Evolutionary conservation across 129 eudicot genomes (phyloP).

Genomic region (Saussurea involucrata): DNA sequence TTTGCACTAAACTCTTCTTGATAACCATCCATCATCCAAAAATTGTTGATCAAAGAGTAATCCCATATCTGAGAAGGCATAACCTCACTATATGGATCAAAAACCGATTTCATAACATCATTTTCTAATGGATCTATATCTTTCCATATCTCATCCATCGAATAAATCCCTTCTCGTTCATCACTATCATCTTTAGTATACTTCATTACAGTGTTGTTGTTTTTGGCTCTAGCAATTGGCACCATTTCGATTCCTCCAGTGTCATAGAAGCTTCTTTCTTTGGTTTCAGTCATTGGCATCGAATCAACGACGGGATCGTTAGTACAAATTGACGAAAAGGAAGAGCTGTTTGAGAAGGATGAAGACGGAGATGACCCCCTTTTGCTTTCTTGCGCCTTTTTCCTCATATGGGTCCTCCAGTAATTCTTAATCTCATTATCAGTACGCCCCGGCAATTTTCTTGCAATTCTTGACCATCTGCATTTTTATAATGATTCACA

Average conservation of each 20-base stretch:
- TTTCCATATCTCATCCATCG: slow-evolving; percentile 86
- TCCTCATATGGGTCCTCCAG: slow-evolving; percentile 90
- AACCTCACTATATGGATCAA: slow-evolving; percentile 17
- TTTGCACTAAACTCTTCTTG: slow-evolving; percentile 36
- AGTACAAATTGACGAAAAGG: slow-evolving; percentile 36
- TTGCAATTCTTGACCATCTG: slow-evolving; percentile 95
- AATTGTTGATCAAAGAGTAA: slow-evolving; percentile 33
- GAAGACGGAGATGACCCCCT: slow-evolving; percentile 28
- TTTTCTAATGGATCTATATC: slow-evolving; percentile 52
- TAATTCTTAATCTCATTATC: slow-evolving; percentile 91
- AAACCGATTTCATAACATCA: slow-evolving; percentile 26
- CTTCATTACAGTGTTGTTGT: background rate
- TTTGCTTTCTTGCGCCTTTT: slow-evolving; percentile 64
- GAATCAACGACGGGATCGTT: slow-evolving; percentile 31
- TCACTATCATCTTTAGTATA: slow-evolving; percentile 9
- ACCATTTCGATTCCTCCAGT: slow-evolving; percentile 37
- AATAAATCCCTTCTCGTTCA: slow-evolving; percentile 32
- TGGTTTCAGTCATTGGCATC: slow-evolving; percentile 19
- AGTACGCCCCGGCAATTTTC: slow-evolving; percentile 78
- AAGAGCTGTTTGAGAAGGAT: slow-evolving; percentile 39
- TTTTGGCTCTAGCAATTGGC: slow-evolving; percentile 8
- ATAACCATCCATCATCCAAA: slow-evolving; percentile 53
- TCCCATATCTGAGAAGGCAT: slow-evolving; percentile 60
- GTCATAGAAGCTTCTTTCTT: slow-evolving; percentile 45
- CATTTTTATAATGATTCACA: slow-evolving; percentile 9